Evolutionary conservation across 1,284 basidiomycete species (phyloP), one percentile per base, ranked within the genome.

Genomic region (Athelia psychrophila): DNA sequence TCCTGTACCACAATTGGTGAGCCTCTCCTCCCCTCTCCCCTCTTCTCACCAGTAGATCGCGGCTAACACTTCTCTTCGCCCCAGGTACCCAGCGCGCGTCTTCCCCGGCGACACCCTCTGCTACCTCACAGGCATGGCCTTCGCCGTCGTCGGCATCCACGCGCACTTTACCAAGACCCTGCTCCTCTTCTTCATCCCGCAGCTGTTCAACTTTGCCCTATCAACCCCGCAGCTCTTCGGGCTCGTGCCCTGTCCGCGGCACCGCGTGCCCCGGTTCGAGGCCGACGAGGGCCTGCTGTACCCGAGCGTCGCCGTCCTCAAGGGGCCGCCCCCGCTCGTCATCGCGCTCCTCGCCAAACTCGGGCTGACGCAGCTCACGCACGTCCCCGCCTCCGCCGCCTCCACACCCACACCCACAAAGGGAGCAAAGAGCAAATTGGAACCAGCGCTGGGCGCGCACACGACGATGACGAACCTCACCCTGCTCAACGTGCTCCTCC

Each of bases 61-160:
- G 15, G 47, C 20, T 50, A 38, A 24, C 13, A 50, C 44, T 49
- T 42, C 55, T 54, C 18, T 35, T 22, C 18, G 1, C 27, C 23
- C n/a, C 59, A 97, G 95, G 93, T 98, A 97, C 66, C 97, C 97
- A 1, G 92, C 96, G 6, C 80, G 86, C 25, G 94, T 84, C 0
- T 99, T 99, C 68, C 93, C 95, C 0, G 97, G 97, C 2, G 97
- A 99, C 66, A 99, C 97, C 1, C 82, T 98, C 36, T 99, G 97
- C 71, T 99, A 99, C 71, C 88, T 98, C 52, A 88, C 95, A 0
- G 97, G 95, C 54, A 98, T 98, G 95, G 93, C 95, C 0, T 97
- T 98, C 64, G 88, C 95, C 0, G 94, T 95, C 15, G 94, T 96
- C 30, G 94, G 93, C 10, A 96, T 98, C 56, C 91, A 96, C 63